Conservation (phyloP, 371 early-diverging fungal genomes). For the Capniomyces stellatus region DNA sequence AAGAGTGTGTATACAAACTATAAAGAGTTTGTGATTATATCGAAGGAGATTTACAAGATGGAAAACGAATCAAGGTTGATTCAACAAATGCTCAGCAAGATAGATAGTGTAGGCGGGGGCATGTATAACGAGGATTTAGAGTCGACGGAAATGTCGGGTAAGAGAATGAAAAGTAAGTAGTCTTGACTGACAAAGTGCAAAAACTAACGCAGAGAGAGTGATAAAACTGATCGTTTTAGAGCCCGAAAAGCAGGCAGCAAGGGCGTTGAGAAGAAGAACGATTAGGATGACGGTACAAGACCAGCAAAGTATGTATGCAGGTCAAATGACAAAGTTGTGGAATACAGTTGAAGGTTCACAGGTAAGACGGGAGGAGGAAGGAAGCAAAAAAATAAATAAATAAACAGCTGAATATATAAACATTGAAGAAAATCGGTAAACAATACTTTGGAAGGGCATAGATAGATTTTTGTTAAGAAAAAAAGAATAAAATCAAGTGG, state of each 20-base stretch:
- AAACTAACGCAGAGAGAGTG: too few relatives aligned
- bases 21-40: conserved; percentile 80
- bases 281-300: conserved; percentile 24
- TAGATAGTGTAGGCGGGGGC: conserved; percentile 32
- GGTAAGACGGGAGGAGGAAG: too few relatives aligned
- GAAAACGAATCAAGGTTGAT: conserved; percentile 46
- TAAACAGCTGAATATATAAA: too few relatives aligned
- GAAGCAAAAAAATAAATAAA: too few relatives aligned
- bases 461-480: neutral
- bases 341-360: conserved; percentile 21
- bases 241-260: conserved; percentile 4
- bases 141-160: neutral
- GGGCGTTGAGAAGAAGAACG: conserved; percentile 15
- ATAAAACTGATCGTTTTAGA: too few relatives aligned
- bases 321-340: conserved; percentile 21
- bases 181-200: neutral
- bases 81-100: conserved; percentile 33
- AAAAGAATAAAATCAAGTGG: neutral
- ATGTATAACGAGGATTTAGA: conserved; percentile 24
- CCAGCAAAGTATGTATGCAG: conserved; percentile 23
- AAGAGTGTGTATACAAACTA: conserved; percentile 86
- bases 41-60: conserved; percentile 70
- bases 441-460: neutral
- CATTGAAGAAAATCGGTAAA: conserved; percentile 1
- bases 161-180: neutral